These are phyloP conservation scores for Cercophora scortea DNA, from an alignment of 495 filamentous ascomycete species.

Conservation along the genomic window DNA sequence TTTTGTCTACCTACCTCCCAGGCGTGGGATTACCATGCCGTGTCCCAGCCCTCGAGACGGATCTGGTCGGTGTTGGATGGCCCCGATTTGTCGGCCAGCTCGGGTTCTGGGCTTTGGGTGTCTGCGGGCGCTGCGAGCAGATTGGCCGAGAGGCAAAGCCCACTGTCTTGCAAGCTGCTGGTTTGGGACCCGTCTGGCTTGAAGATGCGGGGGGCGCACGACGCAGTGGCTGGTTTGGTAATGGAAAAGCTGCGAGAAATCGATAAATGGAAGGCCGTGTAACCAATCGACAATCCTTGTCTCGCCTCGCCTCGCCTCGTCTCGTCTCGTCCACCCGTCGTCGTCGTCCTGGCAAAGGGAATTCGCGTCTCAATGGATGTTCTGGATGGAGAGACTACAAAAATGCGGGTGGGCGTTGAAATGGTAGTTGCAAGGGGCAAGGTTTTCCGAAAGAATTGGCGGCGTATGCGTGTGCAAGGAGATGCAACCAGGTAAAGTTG, in stretches of 20 bases:
- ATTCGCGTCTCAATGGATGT: not conserved
- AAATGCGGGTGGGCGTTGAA: too few species aligned
- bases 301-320: not conserved
- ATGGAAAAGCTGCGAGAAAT: not conserved
- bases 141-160: not conserved
- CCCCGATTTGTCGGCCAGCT: not conserved
- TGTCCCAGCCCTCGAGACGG: not conserved
- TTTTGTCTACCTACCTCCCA: not conserved
- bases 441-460: not conserved
- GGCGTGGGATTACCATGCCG: not conserved
- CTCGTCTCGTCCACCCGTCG: not conserved
- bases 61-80: not conserved
- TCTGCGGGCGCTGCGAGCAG: not conserved
- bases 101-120: not conserved
- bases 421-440: not conserved
- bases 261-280: not conserved
- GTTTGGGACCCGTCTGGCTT: not conserved
- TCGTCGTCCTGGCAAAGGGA: not conserved
- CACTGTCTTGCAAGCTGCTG: constrained; percentile 1
- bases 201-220: not conserved
- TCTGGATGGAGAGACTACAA: too few species aligned
- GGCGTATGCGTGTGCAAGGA: too few species aligned
- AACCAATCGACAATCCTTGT: not conserved
- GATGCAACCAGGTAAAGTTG: not conserved
- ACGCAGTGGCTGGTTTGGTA: not conserved